Conservation (phyloP, 140 eudicot species). For the Bidens hawaiensis region DNA sequence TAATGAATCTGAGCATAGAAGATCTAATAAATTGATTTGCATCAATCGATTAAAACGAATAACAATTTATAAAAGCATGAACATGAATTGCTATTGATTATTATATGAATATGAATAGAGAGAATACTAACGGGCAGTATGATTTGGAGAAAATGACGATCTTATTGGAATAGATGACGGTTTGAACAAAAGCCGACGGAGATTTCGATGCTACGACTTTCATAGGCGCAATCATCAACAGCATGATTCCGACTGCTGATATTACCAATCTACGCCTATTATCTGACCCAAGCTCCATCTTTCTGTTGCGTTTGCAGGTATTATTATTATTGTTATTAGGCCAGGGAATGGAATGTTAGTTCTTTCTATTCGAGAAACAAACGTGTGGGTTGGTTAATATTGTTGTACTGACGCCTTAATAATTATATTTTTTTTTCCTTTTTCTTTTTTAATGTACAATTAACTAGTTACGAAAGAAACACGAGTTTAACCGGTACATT, state of each 20-base stretch:
- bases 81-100: neutral
- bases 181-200: constrained; percentile 79
- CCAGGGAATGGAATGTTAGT: too few relatives aligned
- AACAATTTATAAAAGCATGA: neutral
- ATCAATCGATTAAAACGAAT: neutral
- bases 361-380: too few relatives aligned
- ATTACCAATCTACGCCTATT: neutral
- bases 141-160: constrained; percentile 92
- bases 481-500: too few relatives aligned
- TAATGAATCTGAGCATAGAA: neutral
- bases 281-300: neutral
- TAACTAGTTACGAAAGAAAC: too few relatives aligned
- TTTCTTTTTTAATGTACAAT: too few relatives aligned
- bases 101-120: neutral
- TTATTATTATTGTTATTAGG: too few relatives aligned
- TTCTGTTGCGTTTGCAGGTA: too few relatives aligned
- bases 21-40: neutral
- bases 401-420: too few relatives aligned
- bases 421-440: too few relatives aligned
- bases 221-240: constrained; percentile 33
- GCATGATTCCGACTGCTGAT: neutral
- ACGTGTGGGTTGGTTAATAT: too few relatives aligned
- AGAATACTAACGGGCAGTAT: constrained; percentile 71
- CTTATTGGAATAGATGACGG: constrained; percentile 71
- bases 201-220: constrained; percentile 63